Evolutionary conservation across 2,329 filamentous ascomycete species (phyloP).

Genomic region (Stagonosporopsis rhizophila): DNA sequence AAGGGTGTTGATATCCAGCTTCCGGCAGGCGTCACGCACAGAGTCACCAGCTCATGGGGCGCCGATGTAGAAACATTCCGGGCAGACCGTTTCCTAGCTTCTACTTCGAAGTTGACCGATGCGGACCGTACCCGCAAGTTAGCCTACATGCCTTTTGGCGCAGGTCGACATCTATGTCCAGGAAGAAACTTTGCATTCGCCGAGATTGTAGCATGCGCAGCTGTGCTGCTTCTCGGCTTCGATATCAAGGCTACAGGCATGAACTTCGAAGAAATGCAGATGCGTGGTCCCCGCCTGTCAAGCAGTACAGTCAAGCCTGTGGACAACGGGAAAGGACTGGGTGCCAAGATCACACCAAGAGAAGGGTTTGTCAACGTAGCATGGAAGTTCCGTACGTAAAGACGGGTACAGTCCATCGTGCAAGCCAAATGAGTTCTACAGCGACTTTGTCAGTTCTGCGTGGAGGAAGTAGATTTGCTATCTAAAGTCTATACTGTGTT

Average conservation of each 20-base stretch:
- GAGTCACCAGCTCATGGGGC: neutral
- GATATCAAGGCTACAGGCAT: neutral
- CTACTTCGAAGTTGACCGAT: neutral
- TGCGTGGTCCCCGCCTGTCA: neutral
- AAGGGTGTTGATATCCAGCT: neutral
- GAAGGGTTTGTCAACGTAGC: neutral
- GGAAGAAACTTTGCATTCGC: slow-evolving; percentile 6
- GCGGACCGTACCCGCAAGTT: neutral
- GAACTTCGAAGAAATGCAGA: neutral
- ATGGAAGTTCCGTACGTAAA: neutral
- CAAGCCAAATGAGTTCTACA: no score
- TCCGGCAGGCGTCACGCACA: slow-evolving; percentile 1
- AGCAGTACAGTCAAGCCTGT: slow-evolving; percentile 1
- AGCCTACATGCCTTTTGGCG: slow-evolving; percentile 2
- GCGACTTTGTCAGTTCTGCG: no score
- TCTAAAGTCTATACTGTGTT: neutral
- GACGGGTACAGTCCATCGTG: neutral
- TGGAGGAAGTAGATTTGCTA: neutral
- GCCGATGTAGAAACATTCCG: neutral
- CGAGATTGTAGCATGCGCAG: neutral
- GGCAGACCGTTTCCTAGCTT: neutral
- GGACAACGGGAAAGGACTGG: neutral
- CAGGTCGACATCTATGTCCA: neutral
- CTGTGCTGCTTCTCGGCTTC: slow-evolving; percentile 1
- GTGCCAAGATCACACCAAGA: neutral